Conservation (phyloP, 768 basidiomycete genomes). For the Pleurotus giganteus region DNA sequence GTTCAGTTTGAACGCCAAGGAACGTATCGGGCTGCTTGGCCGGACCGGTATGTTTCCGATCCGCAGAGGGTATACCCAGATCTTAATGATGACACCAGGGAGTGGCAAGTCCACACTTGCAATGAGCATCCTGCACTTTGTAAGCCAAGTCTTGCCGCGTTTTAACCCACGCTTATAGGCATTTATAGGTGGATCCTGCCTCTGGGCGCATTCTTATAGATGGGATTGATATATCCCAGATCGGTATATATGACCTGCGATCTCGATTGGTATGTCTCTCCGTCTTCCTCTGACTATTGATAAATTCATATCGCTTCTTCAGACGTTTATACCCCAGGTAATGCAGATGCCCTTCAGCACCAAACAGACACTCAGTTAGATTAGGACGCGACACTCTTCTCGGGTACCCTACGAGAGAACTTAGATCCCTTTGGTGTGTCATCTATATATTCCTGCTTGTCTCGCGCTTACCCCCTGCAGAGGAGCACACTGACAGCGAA, state of each 20-base stretch:
- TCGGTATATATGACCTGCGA: conserved; percentile 83
- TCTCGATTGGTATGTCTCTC: conserved; percentile 56
- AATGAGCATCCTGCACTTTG: conserved; percentile 83
- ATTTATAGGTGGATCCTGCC: conserved; percentile 63
- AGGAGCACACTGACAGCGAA: conserved; percentile 75
- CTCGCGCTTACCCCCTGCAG: conserved; percentile 26
- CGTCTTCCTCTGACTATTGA: not conserved
- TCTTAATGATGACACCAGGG: conserved; percentile 33
- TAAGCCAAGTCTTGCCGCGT: conserved; percentile 31
- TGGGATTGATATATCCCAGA: conserved; percentile 83
- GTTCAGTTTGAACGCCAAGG: conserved; percentile 67
- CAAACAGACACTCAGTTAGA: not conserved
- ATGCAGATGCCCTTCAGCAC: conserved; percentile 10
- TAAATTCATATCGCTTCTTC: conserved; percentile 1
- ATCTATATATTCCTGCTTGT: not conserved
- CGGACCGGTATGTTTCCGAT: conserved; percentile 52
- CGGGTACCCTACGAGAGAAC: conserved; percentile 75
- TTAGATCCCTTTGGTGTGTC: conserved; percentile 66
- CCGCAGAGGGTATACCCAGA: not conserved
- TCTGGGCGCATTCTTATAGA: conserved; percentile 79
- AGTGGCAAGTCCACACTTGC: conserved; percentile 84
- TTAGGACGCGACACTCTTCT: conserved; percentile 73
- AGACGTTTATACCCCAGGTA: conserved; percentile 79
- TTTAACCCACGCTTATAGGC: not conserved
- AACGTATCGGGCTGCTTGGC: conserved; percentile 78